phyloP scores from a whole-genome alignment of 768 basidiomycete species.

The Leccinum broughii region DNA sequence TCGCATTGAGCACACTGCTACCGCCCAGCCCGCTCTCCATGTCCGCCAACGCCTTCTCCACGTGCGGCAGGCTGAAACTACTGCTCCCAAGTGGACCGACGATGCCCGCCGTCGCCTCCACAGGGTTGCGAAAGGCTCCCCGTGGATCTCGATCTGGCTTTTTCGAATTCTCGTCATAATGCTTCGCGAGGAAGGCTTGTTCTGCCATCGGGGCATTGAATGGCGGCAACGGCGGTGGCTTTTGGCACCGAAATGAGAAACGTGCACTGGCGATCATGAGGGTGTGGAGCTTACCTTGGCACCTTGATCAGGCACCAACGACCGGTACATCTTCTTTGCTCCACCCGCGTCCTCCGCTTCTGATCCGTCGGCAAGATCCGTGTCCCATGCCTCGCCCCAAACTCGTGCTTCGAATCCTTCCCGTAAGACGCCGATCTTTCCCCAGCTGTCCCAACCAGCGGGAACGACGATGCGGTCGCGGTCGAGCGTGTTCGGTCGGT shows the following conservation, averaged over 20 bases:
- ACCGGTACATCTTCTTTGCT: conserved; percentile 65
- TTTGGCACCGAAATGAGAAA: conserved; percentile 1
- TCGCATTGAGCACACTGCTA: conserved; percentile 35
- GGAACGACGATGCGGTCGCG: conserved; percentile 91
- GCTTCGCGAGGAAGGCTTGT: conserved; percentile 86
- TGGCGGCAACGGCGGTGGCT: conserved; percentile 68
- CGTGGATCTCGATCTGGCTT: conserved; percentile 90
- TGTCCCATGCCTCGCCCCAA: conserved; percentile 81
- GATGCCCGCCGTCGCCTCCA: conserved; percentile 66
- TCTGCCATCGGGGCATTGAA: conserved; percentile 85
- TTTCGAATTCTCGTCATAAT: conserved; percentile 90
- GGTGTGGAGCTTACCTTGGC: conserved; percentile 52
- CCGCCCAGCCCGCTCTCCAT: conserved; percentile 68
- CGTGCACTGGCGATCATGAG: background rate
- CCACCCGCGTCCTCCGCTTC: conserved; percentile 45
- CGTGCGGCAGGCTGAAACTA: conserved; percentile 81
- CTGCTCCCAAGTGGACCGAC: conserved; percentile 93
- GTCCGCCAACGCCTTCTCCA: conserved; percentile 83
- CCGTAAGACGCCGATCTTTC: conserved; percentile 86
- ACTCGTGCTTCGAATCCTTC: conserved; percentile 87
- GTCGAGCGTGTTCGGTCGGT: conserved; percentile 90
- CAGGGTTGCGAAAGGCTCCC: conserved; percentile 78
- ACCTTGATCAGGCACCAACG: conserved; percentile 75
- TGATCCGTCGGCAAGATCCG: conserved; percentile 55
- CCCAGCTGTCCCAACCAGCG: conserved; percentile 98